Evolutionary conservation across 306 rosid species (phyloP), one percentile per base, ranked within the genome.

Genomic region (Casuarina cunninghamiana): DNA sequence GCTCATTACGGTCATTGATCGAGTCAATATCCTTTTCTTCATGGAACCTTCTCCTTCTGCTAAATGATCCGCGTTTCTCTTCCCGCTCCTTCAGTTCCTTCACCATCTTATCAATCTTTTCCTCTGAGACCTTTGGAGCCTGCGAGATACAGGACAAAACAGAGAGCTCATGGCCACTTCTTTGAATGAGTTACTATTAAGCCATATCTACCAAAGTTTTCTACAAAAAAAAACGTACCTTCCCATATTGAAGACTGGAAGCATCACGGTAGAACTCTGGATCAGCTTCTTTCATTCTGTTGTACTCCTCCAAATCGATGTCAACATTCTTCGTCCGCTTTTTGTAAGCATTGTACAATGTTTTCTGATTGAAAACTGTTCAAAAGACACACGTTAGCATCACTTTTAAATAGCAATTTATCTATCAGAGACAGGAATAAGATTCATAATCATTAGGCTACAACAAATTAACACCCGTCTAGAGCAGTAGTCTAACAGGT

Each of bases 221-320:
- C 45, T 78, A 21, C 49, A 70, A 82, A 10, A 66, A 26, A 49
- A 45, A 68, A 61, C 41, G 16, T 84, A 95, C 99, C 97, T 95
- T 95, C 61, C 99, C 99, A 81, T 93, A 93, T 54, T 86, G 97
- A 73, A 93, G 97, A 88, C 98, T 93, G 65, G 99, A 88, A 71
- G 99, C 98, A 74, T 93, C 98, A n/a, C 99, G 97, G 61, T 93
- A 95, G 87, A 95, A 95, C 88, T 95, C 99, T 0, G 98, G 99
- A 87, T 93, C 99, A 66, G 96, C 89, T 87, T 88, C 97, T 86
- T 90, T 95, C 99, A 95, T 95, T 84, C 77, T 91, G 67, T 89
- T 93, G 84, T 95, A 95, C 32, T 93, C 97, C 77, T 88, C 97
- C 75, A 91, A 74, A 74, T 95, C 90, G 2, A 93, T 71, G 38